Evolutionary conservation across 73 alveolate species (phyloP).

Genomic region (Paramecium primaurelia): DNA sequence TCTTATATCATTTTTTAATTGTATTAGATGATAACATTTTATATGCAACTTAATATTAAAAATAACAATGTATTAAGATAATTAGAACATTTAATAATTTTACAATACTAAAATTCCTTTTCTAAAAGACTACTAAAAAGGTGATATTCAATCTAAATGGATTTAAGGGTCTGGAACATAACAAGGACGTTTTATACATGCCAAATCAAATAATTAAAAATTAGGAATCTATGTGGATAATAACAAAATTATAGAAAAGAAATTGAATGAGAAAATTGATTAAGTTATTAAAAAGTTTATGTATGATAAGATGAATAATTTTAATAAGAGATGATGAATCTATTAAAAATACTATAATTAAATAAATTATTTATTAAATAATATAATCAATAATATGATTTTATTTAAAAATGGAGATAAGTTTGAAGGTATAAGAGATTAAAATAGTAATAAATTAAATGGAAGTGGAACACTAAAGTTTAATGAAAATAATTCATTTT

Average conservation of each 20-base stretch:
- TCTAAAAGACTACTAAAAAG: background rate
- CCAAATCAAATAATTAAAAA: constrained; percentile 27
- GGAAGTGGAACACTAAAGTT: background rate
- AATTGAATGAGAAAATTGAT: background rate
- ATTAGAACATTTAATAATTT: no score
- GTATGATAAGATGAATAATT: background rate
- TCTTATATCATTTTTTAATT: no score
- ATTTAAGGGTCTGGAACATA: background rate
- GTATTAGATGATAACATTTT: no score
- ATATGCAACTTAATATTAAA: no score
- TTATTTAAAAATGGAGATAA: background rate
- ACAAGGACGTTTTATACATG: background rate
- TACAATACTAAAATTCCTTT: background rate
- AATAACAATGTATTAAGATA: no score
- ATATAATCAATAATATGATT: background rate
- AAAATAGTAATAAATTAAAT: background rate
- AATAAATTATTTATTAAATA: background rate
- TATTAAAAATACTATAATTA: background rate
- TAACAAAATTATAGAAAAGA: background rate
- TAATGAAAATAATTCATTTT: background rate
- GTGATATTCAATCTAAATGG: constrained; percentile 8
- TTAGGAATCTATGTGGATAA: constrained; percentile 40
- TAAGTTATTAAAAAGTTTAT: background rate
- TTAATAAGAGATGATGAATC: background rate
- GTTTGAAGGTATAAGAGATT: background rate